Percentiles rank a stretch among this genome's conserved stretches.
phyloP scores from a whole-genome alignment of 139 green algal species.

The Micromonas commoda region DNA sequence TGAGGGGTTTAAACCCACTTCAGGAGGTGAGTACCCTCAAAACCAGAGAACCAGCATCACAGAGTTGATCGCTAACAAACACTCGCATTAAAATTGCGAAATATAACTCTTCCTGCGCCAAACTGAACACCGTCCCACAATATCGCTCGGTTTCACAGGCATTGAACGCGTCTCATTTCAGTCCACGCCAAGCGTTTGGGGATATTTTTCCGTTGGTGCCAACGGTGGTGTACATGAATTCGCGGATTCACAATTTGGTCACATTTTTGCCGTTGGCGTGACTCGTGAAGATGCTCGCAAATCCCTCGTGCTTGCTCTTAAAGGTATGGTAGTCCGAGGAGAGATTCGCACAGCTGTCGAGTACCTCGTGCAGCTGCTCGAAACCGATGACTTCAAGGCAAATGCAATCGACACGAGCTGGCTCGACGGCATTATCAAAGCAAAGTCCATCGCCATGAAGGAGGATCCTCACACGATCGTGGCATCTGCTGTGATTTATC shows the following conservation, averaged over 20 bases:
- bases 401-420: conserved; percentile 81
- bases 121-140: too few relatives aligned
- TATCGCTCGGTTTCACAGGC: not conserved
- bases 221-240: conserved; percentile 90
- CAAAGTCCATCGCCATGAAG: conserved; percentile 36
- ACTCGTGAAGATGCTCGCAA: conserved; percentile 61
- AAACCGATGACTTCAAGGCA: conserved; percentile 50
- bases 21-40: conserved; percentile 26
- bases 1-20: conserved; percentile 96
- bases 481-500: not conserved
- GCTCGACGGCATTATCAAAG: conserved; percentile 89
- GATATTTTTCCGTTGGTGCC: conserved; percentile 86
- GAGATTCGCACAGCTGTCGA: conserved; percentile 92
- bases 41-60: too few relatives aligned
- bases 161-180: conserved; percentile 69
- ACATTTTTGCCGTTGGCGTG: conserved; percentile 20
- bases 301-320: conserved; percentile 88
- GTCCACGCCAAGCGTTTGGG: conserved; percentile 78
- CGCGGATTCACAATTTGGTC: conserved; percentile 92
- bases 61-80: too few relatives aligned
- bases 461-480: conserved; percentile 18
- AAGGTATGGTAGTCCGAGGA: conserved; percentile 86
- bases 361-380: conserved; percentile 59
- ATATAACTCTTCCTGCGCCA: too few relatives aligned
- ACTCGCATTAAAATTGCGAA: too few relatives aligned